Base-by-base conservation (phyloP, 495 filamentous ascomycete genomes). In the Penicillium samsonianum region DNA sequence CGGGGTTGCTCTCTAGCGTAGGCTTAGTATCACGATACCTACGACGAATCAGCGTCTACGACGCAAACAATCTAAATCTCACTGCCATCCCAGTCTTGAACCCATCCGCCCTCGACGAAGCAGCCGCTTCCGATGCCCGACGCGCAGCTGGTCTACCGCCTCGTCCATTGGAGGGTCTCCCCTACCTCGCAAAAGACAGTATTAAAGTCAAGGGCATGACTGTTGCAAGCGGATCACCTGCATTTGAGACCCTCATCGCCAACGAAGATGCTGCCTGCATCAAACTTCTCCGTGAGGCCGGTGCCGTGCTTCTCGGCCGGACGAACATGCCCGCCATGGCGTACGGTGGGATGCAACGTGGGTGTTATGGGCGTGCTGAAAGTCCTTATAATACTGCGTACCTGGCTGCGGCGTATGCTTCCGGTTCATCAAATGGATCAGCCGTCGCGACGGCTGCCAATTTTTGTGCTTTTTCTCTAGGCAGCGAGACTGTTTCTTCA, bases 121-220 rank as follows among this genome's bases (percentile, higher is more conserved):
- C 71, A 11, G 52, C 65, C 14, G 63, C 64, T 10, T 74, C 71
- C 6, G 71, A 74, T 62, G 67, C 65, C 2, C 57, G 69, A 11
- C 62, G 71, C 10, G 59, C 61, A 25, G 55, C 66, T 0, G 71
- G 71, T 28, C 45, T 62, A 30, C 61, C 67, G 8, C 50, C 52
- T 5, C 74, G 84, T 20, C 78, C 79, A 12, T 72, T 90, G 6
- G 87, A 91, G 64, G 87, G 87, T n/a, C 85, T 91, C 53, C 87
- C 87, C 3, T 84, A 86, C 62, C 67, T 87, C 0, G 80, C 89
- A 57, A 90, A 90, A 72, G 85, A 90, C 70, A 90, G 84, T 65
- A 89, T 89, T 56, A 78, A 78, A 52, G 87, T 90, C 53, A 78
- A 81, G 52, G 87, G 88, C 73, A 82, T 87, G 69, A 85, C 80